A percentile compares a stretch with the other conserved stretches of the same genome.
Evolutionary conservation across 768 basidiomycete genomes (phyloP).

Genomic region (Kwoniella sp.): DNA sequence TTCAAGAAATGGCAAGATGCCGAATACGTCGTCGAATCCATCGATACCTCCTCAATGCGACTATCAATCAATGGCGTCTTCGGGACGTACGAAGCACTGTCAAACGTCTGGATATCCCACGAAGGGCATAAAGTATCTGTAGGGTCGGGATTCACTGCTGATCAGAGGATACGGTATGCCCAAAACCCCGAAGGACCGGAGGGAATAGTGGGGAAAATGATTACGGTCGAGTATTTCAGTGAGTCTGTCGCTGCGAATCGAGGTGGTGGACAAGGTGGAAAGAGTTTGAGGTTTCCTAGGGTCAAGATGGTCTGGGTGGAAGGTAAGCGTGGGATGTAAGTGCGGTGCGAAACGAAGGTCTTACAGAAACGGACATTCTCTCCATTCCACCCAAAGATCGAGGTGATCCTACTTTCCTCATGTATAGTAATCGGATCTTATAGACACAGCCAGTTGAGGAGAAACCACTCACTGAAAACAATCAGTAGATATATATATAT

Average conservation of each 20-base stretch:
- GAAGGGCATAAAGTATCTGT: constrained; percentile 46
- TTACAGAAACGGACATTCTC: too few species aligned
- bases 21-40: constrained; percentile 43
- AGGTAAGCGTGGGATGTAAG: constrained; percentile 33
- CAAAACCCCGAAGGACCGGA: constrained; percentile 27
- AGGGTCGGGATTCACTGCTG: constrained; percentile 50
- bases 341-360: too few species aligned
- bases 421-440: neutral
- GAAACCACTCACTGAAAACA: too few species aligned
- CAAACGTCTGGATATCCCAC: constrained; percentile 49
- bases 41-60: constrained; percentile 44
- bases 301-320: constrained; percentile 51
- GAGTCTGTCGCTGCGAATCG: constrained; percentile 38
- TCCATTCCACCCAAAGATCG: too few species aligned
- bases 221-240: constrained; percentile 53
- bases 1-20: constrained; percentile 55
- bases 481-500: too few species aligned
- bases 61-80: constrained; percentile 48
- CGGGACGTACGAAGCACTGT: constrained; percentile 41
- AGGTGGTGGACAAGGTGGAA: constrained; percentile 16
- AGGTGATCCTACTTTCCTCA: too few species aligned
- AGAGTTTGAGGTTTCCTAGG: constrained; percentile 50
- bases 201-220: constrained; percentile 49
- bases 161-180: constrained; percentile 47
- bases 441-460: constrained; percentile 5